phyloP scores from a whole-genome alignment of 768 basidiomycete species.

The Termitomyces sp. region DNA sequence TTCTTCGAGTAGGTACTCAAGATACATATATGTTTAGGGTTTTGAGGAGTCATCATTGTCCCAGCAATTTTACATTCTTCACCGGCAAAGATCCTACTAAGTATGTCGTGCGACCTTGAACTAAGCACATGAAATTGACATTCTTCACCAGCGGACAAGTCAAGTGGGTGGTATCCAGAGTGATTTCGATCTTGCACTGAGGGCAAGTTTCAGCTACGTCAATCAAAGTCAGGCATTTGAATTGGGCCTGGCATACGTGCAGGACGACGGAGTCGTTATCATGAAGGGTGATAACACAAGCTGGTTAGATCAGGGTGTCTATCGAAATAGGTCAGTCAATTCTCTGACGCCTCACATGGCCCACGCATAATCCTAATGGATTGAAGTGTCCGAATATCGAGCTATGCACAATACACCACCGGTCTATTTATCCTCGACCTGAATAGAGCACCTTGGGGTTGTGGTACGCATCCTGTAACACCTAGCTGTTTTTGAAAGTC shows the following conservation, averaged over 20 bases:
- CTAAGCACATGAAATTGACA: conserved; percentile 11
- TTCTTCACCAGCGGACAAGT: conserved; percentile 54
- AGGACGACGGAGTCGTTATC: conserved; percentile 53
- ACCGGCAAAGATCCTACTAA: conserved; percentile 61
- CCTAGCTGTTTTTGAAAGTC: background rate
- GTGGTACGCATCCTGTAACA: conserved; percentile 46
- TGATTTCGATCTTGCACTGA: conserved; percentile 10
- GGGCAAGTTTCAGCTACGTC: conserved; percentile 47
- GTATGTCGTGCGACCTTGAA: conserved; percentile 30
- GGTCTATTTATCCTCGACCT: conserved; percentile 85
- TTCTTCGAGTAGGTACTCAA: conserved; percentile 63
- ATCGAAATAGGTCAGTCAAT: conserved; percentile 52
- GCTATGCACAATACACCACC: conserved; percentile 56
- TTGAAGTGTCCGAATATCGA: conserved; percentile 68
- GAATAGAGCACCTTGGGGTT: conserved; percentile 83
- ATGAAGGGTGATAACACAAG: conserved; percentile 77
- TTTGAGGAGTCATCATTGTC: background rate
- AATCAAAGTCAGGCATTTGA: conserved; percentile 48
- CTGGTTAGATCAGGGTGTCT: conserved; percentile 43
- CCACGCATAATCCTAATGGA: background rate
- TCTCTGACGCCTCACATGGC: background rate
- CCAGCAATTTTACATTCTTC: conserved; percentile 57
- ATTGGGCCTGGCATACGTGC: conserved; percentile 50
- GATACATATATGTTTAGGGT: background rate
- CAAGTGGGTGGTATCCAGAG: conserved; percentile 38